Evolutionary conservation across 306 rosid genomes (phyloP).

Genomic region (Cucumis cinereus): DNA sequence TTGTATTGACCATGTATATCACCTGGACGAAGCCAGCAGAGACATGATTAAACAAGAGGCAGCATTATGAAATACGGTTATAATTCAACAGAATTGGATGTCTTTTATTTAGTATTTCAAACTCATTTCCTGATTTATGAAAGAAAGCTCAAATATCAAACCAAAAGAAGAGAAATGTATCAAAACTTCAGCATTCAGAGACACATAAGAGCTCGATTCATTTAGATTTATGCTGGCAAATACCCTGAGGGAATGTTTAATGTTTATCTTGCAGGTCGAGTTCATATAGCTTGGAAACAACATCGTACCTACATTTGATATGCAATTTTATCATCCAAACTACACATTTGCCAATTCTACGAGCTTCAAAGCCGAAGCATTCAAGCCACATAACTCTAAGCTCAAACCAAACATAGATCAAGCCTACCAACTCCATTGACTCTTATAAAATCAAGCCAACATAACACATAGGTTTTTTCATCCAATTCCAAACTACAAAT

Average conservation of each 20-base stretch:
- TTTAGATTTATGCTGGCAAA: not conserved
- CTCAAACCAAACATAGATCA: not conserved
- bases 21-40: slow-evolving; percentile 28
- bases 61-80: not conserved
- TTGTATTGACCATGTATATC: slow-evolving; percentile 65
- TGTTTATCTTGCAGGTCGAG: not conserved
- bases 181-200: not conserved
- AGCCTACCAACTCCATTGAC: not conserved
- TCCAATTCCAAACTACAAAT: not conserved
- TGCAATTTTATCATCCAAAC: not conserved
- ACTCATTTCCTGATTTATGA: not conserved
- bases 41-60: not conserved
- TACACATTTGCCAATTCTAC: not conserved
- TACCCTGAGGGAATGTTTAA: not conserved
- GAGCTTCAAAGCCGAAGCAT: not conserved
- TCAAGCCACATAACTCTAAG: not conserved
- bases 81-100: not conserved
- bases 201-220: not conserved
- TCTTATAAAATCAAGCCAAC: not conserved
- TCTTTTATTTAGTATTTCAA: not conserved
- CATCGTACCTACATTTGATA: not conserved
- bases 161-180: not conserved
- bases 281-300: not conserved
- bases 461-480: not conserved
- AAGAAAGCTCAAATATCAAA: not conserved